Base-by-base conservation (phyloP, 768 basidiomycete genomes). In the Tulasnella sp. region DNA sequence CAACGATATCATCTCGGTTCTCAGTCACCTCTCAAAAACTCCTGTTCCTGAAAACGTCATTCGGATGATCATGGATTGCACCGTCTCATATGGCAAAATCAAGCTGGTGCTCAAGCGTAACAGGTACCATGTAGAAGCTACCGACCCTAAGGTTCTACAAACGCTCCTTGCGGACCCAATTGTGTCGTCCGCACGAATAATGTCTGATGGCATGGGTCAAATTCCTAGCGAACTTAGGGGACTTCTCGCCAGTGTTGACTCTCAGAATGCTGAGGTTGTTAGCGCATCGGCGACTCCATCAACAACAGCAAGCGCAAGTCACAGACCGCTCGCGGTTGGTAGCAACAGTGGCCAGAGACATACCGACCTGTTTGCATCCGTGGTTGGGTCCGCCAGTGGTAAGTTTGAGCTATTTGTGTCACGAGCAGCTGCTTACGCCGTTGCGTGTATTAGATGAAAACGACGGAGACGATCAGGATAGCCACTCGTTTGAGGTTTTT, bases 101-200 rank as follows among this genome's bases (percentile, higher is more conserved):
- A 97, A 99, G 84, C 91, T 99, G 72, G 98, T 99, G 9, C 87
- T 99, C 82, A 99, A 99, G 85, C 94, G 98, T 85, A 99, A 99
- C 88, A 94, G 93, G 83, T 99, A 99, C 85, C 98, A 90, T 83
- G 95, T 99, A 82, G 98, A 99, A 85, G 97, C 96, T 36, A 93
- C 91, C 82, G 94, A 98, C 83, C 96, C 97, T 1, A 97, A 98
- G 77, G 96, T 95, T 12, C 88, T 99, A 38, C 94, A 98, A 83
- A 87, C 91, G 27, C 87, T 99, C 40, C 88, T 99, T 58, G 93
- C 95, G 83, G 98, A 99, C 86, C 88, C 88, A 79, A 86, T 93
- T n/a, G 98, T 97, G 78, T 90, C 93, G 40, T 93, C 94, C 81
- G 94, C 95, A 31, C 91, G 96, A 44, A 92, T 95, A 8, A 79